Base-by-base conservation (phyloP, 768 basidiomycete genomes). In the Rhizopogon salebrosus region DNA sequence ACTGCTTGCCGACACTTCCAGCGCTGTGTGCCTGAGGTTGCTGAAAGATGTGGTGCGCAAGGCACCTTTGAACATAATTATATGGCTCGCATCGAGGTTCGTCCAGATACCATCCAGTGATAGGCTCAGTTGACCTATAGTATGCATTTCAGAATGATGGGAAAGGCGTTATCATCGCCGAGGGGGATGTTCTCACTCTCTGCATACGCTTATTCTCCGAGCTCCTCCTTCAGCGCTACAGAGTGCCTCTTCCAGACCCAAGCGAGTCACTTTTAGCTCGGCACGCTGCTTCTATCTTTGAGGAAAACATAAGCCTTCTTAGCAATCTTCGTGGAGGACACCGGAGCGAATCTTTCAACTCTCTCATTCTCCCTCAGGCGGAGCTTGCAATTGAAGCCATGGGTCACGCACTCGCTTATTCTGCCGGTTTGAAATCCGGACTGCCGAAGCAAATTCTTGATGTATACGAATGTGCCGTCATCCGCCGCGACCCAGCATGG, bases 41-140 rank as follows among this genome's bases (percentile, higher is more conserved):
- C 80, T 5, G 84, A 87, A 55, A 74, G 84, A 10, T 84, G 80
- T 52, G 84, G 84, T 43, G 84, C 82, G 2, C 83, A 85, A 64
- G 83, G 84, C 2, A 76, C 80, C 0, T 84, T 84, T 51, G 83
- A 80, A 48, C 76, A 79, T 51, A 86, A 85, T 58, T 79, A 80
- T 57, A 76, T 85, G 70, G 75, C 77, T 4, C 70, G 71, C 40
- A 73, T 80, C 27, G 77, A 82, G 70, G 83, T 82, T 51, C 3
- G 67, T 59, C 59, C 54, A 7, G 18, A 55, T 59, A 51, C 57
- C 55, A 34, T 29, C 18, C 8, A 14, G 27, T 29, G 45, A 38
- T 54, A 22, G 35, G 0, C 5, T 36, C 24, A 3, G 35, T 20
- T 36, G 27, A 40, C 35, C 36, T 41, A 37, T 11, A 8, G 2